Evolutionary conservation across 352 stramenopile genomes (phyloP), one percentile per base, ranked within the genome.

Genomic region (Phytopythium mirpurense): DNA sequence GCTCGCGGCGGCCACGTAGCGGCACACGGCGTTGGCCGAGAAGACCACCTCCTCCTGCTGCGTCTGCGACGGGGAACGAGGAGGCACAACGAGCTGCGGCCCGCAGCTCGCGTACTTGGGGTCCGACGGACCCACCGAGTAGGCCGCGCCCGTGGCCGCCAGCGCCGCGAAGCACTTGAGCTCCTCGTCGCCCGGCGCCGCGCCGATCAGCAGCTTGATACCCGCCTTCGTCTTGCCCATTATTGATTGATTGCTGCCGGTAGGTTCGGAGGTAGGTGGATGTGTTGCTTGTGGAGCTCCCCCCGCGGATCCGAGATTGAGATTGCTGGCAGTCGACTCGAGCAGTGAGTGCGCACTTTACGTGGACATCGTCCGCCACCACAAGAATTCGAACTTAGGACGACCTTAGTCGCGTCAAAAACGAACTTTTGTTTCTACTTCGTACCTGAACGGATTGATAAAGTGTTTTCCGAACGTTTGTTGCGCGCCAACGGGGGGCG

Each of bases 81-180:
- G n/a, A 32, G 38, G 21, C 37, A 83, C 70, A 16, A 60, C 59
- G 53, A 88, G 41, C 64, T 89, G 78, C 31, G 74, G 76, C 21
- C 78, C 72, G 53, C 64, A 83, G 49, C 63, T 73, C 43, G 65
- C 62, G 58, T 83, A 81, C 62, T 78, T 85, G 42, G 74, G 71
- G 63, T 86, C 72, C 11, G 69, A 72, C 21, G 54, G n/a, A 21
- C 67, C 78, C 16, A 89, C 68, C 11, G 70, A 54, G 60, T 83
- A 91, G 16, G 55, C 44, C 16, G 71, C 63, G 47, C 57, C 57
- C 3, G 76, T 86, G 44, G 72, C 50, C 8, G 74, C 72, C 43
- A 91, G 56, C 38, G 74, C 64, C 52, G 89, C 57, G 63, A 91
- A 86, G 62, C 83, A 93, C 66, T 93, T 93, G 70, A 90, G 77